These are phyloP conservation scores for Chalara sp. DNA, from an alignment of 2,329 filamentous ascomycete genomes.

Conservation along the genomic window DNA sequence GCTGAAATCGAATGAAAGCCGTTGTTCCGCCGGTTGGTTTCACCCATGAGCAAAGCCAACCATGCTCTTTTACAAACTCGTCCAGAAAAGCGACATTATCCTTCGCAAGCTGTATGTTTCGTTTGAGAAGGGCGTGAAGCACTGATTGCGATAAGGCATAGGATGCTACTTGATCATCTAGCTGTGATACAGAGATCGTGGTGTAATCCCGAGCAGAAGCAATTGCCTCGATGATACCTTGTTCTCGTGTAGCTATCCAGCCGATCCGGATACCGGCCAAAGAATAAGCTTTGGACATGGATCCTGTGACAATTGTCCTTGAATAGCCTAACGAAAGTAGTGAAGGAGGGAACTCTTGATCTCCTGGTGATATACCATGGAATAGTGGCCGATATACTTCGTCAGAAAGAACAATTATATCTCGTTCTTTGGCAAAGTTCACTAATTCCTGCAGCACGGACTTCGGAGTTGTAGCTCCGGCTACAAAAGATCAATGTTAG, in stretches of 20 bases:
- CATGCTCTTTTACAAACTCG: slow-evolving; percentile 58
- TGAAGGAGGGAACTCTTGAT: slow-evolving; percentile 53
- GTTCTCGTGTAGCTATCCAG: slow-evolving; percentile 69
- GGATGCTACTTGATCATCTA: slow-evolving; percentile 73
- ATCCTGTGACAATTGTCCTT: slow-evolving; percentile 67
- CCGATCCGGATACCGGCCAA: slow-evolving; percentile 76
- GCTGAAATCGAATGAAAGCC: slow-evolving; percentile 65
- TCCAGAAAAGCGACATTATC: slow-evolving; percentile 62
- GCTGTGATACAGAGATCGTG: slow-evolving; percentile 75
- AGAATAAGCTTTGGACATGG: slow-evolving; percentile 80
- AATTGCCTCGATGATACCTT: slow-evolving; percentile 54
- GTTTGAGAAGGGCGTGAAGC: slow-evolving; percentile 53
- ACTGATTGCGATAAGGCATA: slow-evolving; percentile 63
- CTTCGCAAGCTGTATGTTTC: slow-evolving; percentile 61
- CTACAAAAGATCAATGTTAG: neutral
- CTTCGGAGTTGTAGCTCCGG: slow-evolving; percentile 61
- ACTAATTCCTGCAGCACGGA: slow-evolving; percentile 54
- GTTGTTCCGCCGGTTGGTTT: slow-evolving; percentile 75
- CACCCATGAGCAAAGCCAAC: slow-evolving; percentile 59
- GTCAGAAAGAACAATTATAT: slow-evolving; percentile 65
- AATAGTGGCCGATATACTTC: slow-evolving; percentile 84
- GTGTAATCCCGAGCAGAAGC: slow-evolving; percentile 71
- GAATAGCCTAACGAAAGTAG: slow-evolving; percentile 65
- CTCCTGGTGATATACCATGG: slow-evolving; percentile 38
- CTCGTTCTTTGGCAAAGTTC: slow-evolving; percentile 52